A percentile compares a stretch with the other conserved stretches of the same genome.
These are phyloP conservation scores for Trichosporon faecale DNA, from an alignment of 1,284 basidiomycete species.

Conservation along the genomic window DNA sequence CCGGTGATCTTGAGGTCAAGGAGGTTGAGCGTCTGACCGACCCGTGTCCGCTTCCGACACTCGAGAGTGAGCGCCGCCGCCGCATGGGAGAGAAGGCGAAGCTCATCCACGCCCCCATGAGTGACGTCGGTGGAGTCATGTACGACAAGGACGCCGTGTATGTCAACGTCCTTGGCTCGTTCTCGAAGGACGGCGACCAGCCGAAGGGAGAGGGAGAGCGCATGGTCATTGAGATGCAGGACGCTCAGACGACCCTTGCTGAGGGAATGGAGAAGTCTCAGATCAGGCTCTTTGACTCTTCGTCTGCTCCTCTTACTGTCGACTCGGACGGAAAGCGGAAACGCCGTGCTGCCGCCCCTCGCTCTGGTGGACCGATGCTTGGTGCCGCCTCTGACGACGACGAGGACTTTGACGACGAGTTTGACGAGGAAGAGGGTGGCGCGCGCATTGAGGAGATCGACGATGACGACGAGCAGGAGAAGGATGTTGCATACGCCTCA, in stretches of 20 bases:
- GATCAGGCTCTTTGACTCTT: conserved; percentile 81
- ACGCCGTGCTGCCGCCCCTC: conserved; percentile 40
- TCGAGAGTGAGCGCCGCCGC: conserved; percentile 85
- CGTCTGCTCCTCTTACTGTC: conserved; percentile 60
- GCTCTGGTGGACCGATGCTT: conserved; percentile 42
- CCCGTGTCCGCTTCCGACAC: conserved; percentile 90
- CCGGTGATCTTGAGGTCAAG: conserved; percentile 78
- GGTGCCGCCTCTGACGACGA: conserved; percentile 48
- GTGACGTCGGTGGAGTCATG: conserved; percentile 92
- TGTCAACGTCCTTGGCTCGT: conserved; percentile 94
- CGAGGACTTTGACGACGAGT: conserved; percentile 44
- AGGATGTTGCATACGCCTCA: conserved; percentile 66
- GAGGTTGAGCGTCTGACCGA: conserved; percentile 76
- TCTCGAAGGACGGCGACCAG: conserved; percentile 62
- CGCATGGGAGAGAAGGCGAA: conserved; percentile 95
- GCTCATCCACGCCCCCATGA: conserved; percentile 96
- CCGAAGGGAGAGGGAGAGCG: conserved; percentile 86
- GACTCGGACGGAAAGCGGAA: conserved; percentile 29
- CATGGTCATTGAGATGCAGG: conserved; percentile 97
- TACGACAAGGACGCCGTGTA: conserved; percentile 99
- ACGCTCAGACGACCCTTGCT: conserved; percentile 75
- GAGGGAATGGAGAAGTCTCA: conserved; percentile 76
- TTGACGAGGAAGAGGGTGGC: conserved; percentile 36
- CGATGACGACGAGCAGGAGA: conserved; percentile 42
- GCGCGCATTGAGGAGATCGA: conserved; percentile 47